These are phyloP conservation scores for Podaxis sp. DNA, from an alignment of 768 basidiomycete genomes.

Conservation along the genomic window DNA sequence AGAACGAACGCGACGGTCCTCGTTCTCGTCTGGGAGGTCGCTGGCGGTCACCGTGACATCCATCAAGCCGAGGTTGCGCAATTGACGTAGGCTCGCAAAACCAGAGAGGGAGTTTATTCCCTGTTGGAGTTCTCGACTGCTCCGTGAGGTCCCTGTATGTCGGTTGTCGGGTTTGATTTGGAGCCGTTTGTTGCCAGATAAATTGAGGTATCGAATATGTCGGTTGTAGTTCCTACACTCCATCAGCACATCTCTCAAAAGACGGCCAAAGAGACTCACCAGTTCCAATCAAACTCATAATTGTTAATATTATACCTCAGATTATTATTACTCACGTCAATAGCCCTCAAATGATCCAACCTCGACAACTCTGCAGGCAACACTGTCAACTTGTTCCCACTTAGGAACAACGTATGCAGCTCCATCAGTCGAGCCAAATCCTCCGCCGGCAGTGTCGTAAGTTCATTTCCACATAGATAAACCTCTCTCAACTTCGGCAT, in stretches of 20 bases:
- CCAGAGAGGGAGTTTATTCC: constrained; percentile 59
- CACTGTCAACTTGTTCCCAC: constrained; percentile 92
- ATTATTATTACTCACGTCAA: constrained; percentile 93
- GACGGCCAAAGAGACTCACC: constrained; percentile 48
- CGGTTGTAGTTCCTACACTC: constrained; percentile 89
- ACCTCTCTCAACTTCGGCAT: constrained; percentile 75
- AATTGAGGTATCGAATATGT: constrained; percentile 88
- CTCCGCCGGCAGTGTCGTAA: constrained; percentile 87
- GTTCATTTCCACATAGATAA: constrained; percentile 93
- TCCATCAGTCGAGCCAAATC: constrained; percentile 72
- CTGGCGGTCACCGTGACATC: constrained; percentile 81
- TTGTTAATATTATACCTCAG: constrained; percentile 98
- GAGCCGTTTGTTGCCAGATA: constrained; percentile 95
- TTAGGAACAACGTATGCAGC: constrained; percentile 78
- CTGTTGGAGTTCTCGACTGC: constrained; percentile 30
- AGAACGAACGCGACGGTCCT: constrained; percentile 89
- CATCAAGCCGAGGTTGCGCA: constrained; percentile 95
- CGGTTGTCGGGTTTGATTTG: constrained; percentile 66
- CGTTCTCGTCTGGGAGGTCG: constrained; percentile 80
- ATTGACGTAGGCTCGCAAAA: constrained; percentile 81
- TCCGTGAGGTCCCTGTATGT: constrained; percentile 42
- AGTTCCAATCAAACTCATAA: constrained; percentile 99
- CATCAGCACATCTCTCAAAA: neutral
- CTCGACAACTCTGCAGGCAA: constrained; percentile 89
- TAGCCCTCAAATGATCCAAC: constrained; percentile 68